Base-by-base conservation (phyloP, 257 asterid species). In the Nicotiana undulata region DNA sequence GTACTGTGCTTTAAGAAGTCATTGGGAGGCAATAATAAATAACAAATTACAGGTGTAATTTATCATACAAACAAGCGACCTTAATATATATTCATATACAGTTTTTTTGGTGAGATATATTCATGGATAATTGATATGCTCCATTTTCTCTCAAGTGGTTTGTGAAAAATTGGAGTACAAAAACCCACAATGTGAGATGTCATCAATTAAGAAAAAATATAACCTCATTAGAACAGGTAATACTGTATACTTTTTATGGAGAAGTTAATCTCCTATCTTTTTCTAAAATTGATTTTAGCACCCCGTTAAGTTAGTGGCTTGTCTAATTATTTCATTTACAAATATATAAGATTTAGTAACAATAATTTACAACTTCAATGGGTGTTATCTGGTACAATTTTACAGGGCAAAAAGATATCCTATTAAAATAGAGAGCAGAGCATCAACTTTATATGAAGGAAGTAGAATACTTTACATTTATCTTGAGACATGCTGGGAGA, bases 401-500 rank as follows among this genome's bases (percentile, higher is more conserved):
- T 79, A 82, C 89, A 95, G 99, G 99, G 97, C 95, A 72, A 93
- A 95, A 89, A 91, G 89, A 83, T 95, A 88, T 83, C 99, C 99
- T 34, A 91, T 95, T 83, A 92, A 87, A 87, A 88, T 95, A 75
- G 98, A 95, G 88, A 90, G 92, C 86, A 91, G 90, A 88, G 87
- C 81, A 40, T 88, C 92, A 74, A 81, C 82, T 24, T 76, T 91
- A 86, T 93, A 92, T 86, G 86, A 88, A 83, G 98, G 97, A 86
- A 85, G 88, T 84, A 90, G 88, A 86, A 80, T 75, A 67, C 37
- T 95, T 72, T 92, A 90, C 89, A 79, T 95, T 79, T 95, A 90
- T 87, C 89, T 89, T 11, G 98, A 95, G 81, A 95, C 99, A 82
- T 90, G 98, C 80, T 93, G 95, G 97, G 97, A 95, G 85, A 95